A percentile compares a stretch with the other conserved stretches of the same genome.
Conservation (phyloP, 2,329 filamentous ascomycete species). For the Cladophialophora chaetospira region DNA sequence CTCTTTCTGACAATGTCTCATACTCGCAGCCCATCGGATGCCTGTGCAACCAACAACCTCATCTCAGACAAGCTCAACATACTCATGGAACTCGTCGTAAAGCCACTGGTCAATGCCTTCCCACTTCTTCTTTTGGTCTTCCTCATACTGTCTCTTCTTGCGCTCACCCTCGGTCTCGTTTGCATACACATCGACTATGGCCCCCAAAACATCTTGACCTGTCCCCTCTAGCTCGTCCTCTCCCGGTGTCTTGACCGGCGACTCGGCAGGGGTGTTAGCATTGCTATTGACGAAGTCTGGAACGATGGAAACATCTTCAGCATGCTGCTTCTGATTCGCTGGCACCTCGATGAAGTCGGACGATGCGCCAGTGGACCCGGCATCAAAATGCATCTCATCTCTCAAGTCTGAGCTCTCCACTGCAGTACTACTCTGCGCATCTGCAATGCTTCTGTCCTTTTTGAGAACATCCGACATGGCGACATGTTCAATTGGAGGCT, state of each 20-base stretch:
- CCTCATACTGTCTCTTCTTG: slow-evolving; percentile 21
- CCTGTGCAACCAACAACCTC: too few relatives aligned
- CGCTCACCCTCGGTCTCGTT: slow-evolving; percentile 20
- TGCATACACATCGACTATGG: neutral
- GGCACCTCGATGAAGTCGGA: neutral
- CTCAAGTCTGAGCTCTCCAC: neutral
- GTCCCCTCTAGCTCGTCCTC: neutral
- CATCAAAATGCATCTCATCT: neutral
- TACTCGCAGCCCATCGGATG: too few relatives aligned
- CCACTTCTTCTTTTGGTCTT: slow-evolving; percentile 36
- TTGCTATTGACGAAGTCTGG: neutral
- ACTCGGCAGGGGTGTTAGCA: neutral
- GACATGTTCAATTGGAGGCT: slow-evolving; percentile 24
- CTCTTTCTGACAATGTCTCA: too few relatives aligned
- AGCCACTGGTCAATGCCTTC: slow-evolving; percentile 43
- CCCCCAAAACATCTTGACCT: neutral
- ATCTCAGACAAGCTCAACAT: slow-evolving; percentile 43
- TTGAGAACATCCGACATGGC: slow-evolving; percentile 22
- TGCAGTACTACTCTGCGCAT: slow-evolving; percentile 6
- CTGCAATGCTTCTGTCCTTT: slow-evolving; percentile 4
- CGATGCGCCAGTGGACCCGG: neutral
- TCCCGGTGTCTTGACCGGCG: neutral
- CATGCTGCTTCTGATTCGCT: neutral
- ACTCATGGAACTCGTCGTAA: slow-evolving; percentile 44
- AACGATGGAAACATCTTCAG: neutral